Evolutionary conservation across 768 basidiomycete species (phyloP).

Genomic region (Lyophyllum shimeji): DNA sequence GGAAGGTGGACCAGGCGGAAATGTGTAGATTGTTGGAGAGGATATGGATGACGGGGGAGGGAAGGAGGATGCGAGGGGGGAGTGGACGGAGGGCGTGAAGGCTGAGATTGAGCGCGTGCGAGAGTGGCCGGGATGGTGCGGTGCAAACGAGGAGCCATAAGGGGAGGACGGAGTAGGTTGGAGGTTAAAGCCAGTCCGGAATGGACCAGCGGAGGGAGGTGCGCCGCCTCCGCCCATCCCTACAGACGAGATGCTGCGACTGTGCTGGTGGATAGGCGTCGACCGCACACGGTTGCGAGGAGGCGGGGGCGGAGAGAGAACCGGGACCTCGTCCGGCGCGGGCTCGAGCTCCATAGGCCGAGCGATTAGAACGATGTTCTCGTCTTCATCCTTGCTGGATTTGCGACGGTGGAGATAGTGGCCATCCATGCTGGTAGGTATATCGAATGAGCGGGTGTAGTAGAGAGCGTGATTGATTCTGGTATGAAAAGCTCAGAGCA

Average conservation of each 20-base stretch:
- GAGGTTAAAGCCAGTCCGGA: conserved; percentile 27
- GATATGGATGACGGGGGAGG: conserved; percentile 20
- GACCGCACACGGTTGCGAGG: conserved; percentile 29
- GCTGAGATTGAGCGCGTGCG: conserved; percentile 53
- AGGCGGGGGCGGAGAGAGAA: conserved; percentile 19
- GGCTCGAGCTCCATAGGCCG: conserved; percentile 18
- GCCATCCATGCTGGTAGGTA: conserved; percentile 11
- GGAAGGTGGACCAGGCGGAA: neutral
- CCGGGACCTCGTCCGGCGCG: conserved; percentile 5
- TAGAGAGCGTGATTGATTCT: no score
- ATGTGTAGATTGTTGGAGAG: conserved; percentile 13
- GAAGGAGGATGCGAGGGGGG: conserved; percentile 44
- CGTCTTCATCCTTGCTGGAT: conserved; percentile 42
- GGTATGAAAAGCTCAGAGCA: no score
- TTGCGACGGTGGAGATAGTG: conserved; percentile 38
- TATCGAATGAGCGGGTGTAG: neutral
- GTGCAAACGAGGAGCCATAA: conserved; percentile 30
- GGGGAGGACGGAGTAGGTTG: conserved; percentile 26
- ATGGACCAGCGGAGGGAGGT: conserved; percentile 30
- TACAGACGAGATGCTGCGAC: conserved; percentile 26
- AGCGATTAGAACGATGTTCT: conserved; percentile 25
- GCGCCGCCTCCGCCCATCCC: conserved; percentile 18
- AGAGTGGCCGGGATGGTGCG: conserved; percentile 31
- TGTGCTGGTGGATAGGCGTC: conserved; percentile 20
- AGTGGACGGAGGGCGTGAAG: conserved; percentile 48